Percentiles rank a stretch among this genome's conserved stretches.
phyloP scores from a whole-genome alignment of 75 land plant species.

The Selaginella moellendorffii region DNA sequence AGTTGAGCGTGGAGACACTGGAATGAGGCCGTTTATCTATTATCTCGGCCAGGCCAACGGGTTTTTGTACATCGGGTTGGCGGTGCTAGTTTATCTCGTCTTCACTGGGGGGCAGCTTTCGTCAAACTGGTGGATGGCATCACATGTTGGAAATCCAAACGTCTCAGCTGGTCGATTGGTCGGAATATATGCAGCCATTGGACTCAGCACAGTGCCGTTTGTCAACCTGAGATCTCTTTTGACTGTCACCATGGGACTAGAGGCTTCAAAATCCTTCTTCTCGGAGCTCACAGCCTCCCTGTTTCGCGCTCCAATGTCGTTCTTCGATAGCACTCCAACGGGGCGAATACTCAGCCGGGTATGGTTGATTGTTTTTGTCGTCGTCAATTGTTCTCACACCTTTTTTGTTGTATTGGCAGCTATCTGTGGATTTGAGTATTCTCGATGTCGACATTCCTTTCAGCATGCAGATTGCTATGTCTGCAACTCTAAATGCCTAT shows the following conservation, averaged over 20 bases:
- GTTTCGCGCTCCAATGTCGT: slow-evolving; percentile 67
- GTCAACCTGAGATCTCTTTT: slow-evolving; percentile 31
- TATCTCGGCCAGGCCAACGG: slow-evolving; percentile 25
- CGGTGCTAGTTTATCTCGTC: slow-evolving; percentile 21
- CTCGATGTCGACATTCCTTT: slow-evolving; percentile 19
- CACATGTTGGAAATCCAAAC: slow-evolving; percentile 20
- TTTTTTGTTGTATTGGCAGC: too few species aligned
- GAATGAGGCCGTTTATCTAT: slow-evolving; percentile 33
- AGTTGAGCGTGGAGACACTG: slow-evolving; percentile 41
- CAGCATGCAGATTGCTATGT: slow-evolving; percentile 28
- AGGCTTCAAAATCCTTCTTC: slow-evolving; percentile 58
- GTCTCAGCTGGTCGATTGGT: slow-evolving; percentile 21
- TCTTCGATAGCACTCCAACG: slow-evolving; percentile 69
- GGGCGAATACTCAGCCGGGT: slow-evolving; percentile 75
- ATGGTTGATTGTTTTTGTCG: too few species aligned
- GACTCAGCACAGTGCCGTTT: slow-evolving; percentile 31
- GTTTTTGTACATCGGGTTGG: slow-evolving; percentile 8
- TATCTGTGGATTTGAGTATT: slow-evolving; percentile 19
- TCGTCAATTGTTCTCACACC: too few species aligned
- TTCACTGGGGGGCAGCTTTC: slow-evolving; percentile 37
- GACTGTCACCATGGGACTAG: slow-evolving; percentile 32
- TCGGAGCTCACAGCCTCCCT: slow-evolving; percentile 36
- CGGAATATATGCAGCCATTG: slow-evolving; percentile 39
- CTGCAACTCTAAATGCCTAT: slow-evolving; percentile 39
- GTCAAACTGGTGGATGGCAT: slow-evolving; percentile 58